These are phyloP conservation scores for Thamnidium elegans DNA, from an alignment of 192 early-diverging fungal genomes.

Conservation along the genomic window DNA sequence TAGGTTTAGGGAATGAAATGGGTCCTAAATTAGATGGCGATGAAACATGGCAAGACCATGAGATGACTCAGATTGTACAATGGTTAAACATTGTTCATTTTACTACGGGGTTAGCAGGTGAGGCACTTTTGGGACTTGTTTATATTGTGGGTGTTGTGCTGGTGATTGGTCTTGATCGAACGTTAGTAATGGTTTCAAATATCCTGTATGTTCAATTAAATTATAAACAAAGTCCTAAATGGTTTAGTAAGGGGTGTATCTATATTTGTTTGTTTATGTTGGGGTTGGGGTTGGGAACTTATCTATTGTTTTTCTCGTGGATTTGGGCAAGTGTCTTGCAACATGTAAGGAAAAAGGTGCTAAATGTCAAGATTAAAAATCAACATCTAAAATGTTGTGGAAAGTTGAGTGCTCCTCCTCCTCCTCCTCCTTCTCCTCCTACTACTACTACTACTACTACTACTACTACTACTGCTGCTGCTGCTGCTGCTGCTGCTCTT, in stretches of 20 bases:
- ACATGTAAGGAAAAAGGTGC: conserved; percentile 3
- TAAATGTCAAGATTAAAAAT: not conserved
- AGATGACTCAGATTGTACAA: conserved; percentile 15
- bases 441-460: not conserved
- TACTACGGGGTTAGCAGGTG: conserved; percentile 20
- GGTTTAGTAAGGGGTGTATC: not conserved
- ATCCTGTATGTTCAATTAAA: conserved; percentile 3
- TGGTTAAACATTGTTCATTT: conserved; percentile 25
- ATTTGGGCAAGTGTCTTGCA: conserved; percentile 27
- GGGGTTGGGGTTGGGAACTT: conserved; percentile 17
- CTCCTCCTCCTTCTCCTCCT: not conserved
- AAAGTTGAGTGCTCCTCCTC: not conserved
- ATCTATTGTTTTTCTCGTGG: conserved; percentile 27
- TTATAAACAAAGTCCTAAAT: not conserved
- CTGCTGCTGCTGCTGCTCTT: too few species aligned
- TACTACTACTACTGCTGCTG: too few species aligned
- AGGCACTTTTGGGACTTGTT: conserved; percentile 23
- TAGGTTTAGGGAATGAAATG: conserved; percentile 21
- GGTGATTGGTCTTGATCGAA: conserved; percentile 14
- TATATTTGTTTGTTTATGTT: not conserved
- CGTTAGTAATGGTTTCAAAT: conserved; percentile 13
- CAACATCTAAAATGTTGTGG: not conserved
- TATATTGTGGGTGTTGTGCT: conserved; percentile 19
- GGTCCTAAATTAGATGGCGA: conserved; percentile 25
- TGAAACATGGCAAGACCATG: conserved; percentile 28